Base-by-base conservation (phyloP, 2,329 filamentous ascomycete genomes). In the Coleophoma eucalyptorum region DNA sequence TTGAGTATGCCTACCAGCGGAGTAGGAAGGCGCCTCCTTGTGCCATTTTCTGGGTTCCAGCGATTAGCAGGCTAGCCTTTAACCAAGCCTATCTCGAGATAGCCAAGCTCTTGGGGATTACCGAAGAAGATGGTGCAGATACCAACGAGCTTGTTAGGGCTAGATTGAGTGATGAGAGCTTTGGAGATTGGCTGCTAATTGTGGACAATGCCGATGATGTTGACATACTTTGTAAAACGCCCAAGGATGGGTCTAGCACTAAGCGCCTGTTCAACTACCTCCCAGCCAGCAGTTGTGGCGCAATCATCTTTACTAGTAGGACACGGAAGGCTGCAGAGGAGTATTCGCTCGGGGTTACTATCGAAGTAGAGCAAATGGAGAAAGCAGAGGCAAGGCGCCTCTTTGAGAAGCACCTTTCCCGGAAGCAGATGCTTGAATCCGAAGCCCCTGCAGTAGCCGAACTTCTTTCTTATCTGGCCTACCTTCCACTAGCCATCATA, bases 401-500 rank as follows among this genome's bases (percentile, higher is more conserved):
- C n/a, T 48, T 72, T 3, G 37, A 55, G 37, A 64, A 59, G 20
- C 56, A 53, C 32, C 48, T 69, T 10, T n/a, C n/a, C 50, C 55
- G 16, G 20, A 52, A 45, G 41, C 21, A 19, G 15, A 20, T 51
- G 7, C 12, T 59, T 13, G 21, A 53, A 3, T 51, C 62, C 12
- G 37, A 56, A 19, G 8, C n/a, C n/a, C n/a, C 16, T 3, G 20
- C 19, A 2, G 47, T 48, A 4, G 33, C 16, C 3, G 49, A 64
- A 11, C 54, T 71, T 1, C 55, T 71, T 2, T 31, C 51, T 1
- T 55, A 68, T 44, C 65, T 76, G 11, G 62, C 60, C 0, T 68
- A 59, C 50, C 65, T 76, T 19, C 73, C 73, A 0, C 59, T 72
- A 7, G 70, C 68, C 12, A 73, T 72, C 18, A 61, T 58, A 1